Conservation (phyloP, 352 stramenopile genomes). For the Globisporangium orthogonon region DNA sequence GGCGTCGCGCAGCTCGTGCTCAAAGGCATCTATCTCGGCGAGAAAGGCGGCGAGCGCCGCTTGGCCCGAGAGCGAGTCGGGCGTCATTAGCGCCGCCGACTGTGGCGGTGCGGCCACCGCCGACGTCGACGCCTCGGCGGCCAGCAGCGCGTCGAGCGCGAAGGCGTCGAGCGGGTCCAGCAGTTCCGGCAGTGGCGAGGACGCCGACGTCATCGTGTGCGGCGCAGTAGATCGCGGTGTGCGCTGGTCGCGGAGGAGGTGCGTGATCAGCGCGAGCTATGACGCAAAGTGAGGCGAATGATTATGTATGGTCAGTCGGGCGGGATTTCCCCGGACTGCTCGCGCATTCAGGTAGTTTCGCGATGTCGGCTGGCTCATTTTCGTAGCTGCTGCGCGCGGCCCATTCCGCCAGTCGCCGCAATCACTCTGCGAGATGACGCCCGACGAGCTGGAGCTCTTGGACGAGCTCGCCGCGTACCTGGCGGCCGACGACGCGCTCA, state of each 20-base stretch:
- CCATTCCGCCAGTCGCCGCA: no score
- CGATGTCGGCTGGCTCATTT: no score
- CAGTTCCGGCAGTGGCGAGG: neutral
- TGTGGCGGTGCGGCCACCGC: no score
- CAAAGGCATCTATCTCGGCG: conserved; percentile 6
- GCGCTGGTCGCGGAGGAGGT: neutral
- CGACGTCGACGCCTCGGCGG: no score
- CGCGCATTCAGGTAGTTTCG: no score
- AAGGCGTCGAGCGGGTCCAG: conserved; percentile 7
- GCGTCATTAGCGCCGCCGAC: neutral
- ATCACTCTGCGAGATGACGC: no score
- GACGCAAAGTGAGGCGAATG: no score
- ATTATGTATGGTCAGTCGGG: neutral
- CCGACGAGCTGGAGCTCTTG: no score
- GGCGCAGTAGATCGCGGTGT: neutral
- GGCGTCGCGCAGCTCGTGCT: neutral
- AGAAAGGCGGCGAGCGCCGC: conserved; percentile 8
- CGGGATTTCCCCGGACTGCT: no score
- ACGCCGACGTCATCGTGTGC: neutral
- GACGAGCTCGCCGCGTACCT: no score
- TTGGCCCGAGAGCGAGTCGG: neutral
- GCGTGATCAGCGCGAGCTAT: neutral
- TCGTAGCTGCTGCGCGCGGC: no score
- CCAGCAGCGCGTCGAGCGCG: conserved; percentile 5
- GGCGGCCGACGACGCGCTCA: no score